A percentile compares a stretch with the other conserved stretches of the same genome.
Conservation (phyloP, 2,329 filamentous ascomycete species). For the Pseudogymnoascus sp. region DNA sequence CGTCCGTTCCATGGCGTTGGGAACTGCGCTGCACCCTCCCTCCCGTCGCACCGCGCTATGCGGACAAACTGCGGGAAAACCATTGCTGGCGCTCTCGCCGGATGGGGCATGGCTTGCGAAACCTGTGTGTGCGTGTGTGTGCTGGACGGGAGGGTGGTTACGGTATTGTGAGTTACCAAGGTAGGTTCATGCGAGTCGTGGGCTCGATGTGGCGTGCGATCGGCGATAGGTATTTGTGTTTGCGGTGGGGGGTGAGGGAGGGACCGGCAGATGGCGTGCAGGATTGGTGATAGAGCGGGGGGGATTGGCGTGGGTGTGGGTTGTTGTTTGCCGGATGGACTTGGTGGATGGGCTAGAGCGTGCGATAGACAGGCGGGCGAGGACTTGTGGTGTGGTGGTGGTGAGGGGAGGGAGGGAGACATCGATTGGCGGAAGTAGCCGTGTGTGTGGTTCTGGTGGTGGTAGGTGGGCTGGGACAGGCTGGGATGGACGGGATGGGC, state of each 20-base stretch:
- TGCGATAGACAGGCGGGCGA: not conserved
- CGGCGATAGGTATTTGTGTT: not conserved
- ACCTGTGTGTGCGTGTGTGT: not conserved
- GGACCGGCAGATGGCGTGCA: slow-evolving; percentile 1
- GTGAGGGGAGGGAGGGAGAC: not conserved
- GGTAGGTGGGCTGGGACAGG: not conserved
- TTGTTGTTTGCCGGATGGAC: not conserved
- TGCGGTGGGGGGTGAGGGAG: not conserved
- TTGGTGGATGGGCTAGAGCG: not conserved
- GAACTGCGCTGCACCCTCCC: not conserved
- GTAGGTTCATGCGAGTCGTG: not conserved
- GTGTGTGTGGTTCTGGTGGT: not conserved
- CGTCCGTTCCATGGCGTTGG: not conserved
- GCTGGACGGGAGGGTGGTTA: not conserved
- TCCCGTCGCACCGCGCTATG: not conserved
- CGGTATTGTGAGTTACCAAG: not conserved
- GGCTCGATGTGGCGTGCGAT: not conserved
- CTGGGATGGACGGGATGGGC: not conserved
- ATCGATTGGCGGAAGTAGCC: not conserved
- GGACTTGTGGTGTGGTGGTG: not conserved
- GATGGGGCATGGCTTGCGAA: not conserved
- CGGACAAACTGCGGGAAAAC: not conserved
- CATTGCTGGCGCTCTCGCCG: not conserved
- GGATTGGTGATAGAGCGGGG: not conserved
- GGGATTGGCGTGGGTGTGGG: not conserved